These are phyloP conservation scores for Pulveroboletus frians DNA, from an alignment of 768 basidiomycete genomes.

Conservation along the genomic window DNA sequence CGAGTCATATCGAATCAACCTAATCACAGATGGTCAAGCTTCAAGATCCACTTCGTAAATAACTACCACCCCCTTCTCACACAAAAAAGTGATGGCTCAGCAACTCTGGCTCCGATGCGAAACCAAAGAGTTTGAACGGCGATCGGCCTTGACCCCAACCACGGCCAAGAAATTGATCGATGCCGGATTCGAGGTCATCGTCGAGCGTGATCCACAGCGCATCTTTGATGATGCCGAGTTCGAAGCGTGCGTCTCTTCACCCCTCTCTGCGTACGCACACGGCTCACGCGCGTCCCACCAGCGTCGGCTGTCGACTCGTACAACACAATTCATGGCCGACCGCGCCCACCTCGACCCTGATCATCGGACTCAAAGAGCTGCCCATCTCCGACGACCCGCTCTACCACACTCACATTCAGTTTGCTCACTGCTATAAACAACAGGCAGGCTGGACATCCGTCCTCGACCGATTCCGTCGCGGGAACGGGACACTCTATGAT, in stretches of 20 bases:
- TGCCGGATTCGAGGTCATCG: constrained; percentile 83
- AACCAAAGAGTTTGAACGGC: constrained; percentile 90
- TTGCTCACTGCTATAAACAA: constrained; percentile 95
- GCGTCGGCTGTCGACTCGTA: constrained; percentile 86
- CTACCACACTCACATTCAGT: constrained; percentile 94
- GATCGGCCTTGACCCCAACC: constrained; percentile 88
- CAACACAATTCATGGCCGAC: constrained; percentile 84
- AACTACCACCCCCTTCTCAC: neutral
- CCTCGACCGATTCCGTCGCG: constrained; percentile 78
- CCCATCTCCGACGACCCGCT: constrained; percentile 76
- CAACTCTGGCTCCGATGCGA: constrained; percentile 95
- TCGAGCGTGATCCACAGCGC: constrained; percentile 90
- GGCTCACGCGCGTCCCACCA: constrained; percentile 26
- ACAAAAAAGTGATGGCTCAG: constrained; percentile 23
- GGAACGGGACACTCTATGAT: constrained; percentile 86
- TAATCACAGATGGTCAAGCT: neutral
- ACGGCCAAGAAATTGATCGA: constrained; percentile 85
- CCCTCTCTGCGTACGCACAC: neutral
- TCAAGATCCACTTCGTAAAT: neutral
- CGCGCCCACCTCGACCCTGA: constrained; percentile 64
- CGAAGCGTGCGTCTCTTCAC: constrained; percentile 62
- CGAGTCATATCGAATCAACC: too few species aligned
- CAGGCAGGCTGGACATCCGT: constrained; percentile 91
- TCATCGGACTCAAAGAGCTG: constrained; percentile 97
- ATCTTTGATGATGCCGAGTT: constrained; percentile 94